Evolutionary conservation across 352 stramenopile species (phyloP).

Genomic region (Pythium periplocum): DNA sequence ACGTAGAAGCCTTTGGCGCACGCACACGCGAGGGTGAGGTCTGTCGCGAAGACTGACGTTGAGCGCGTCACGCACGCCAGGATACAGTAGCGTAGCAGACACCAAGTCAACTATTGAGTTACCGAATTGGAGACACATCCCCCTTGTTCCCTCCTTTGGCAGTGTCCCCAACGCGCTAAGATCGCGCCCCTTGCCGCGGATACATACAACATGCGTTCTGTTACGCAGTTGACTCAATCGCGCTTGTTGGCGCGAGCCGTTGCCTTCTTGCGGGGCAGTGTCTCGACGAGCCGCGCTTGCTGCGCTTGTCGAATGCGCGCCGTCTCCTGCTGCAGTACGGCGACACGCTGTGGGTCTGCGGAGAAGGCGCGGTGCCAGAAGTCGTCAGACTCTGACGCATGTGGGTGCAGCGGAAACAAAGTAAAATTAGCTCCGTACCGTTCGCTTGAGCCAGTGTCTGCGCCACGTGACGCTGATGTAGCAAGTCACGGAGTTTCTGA

Average conservation of each 20-base stretch:
- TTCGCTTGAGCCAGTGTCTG: conserved; percentile 38
- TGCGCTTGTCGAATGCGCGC: conserved; percentile 49
- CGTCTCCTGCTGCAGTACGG: conserved; percentile 48
- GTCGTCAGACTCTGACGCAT: conserved; percentile 6
- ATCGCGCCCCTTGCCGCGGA: background rate
- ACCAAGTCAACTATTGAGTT: too few species aligned
- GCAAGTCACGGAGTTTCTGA: conserved; percentile 25
- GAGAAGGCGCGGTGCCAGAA: background rate
- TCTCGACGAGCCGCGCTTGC: conserved; percentile 35
- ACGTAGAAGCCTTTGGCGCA: conserved; percentile 9
- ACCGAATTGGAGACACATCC: too few species aligned
- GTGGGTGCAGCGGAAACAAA: conserved; percentile 1
- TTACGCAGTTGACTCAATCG: background rate
- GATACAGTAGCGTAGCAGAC: too few species aligned
- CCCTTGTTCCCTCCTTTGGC: too few species aligned
- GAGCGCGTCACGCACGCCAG: too few species aligned
- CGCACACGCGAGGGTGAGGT: too few species aligned
- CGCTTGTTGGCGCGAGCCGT: conserved; percentile 5
- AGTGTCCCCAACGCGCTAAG: background rate
- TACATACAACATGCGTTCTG: conserved; percentile 2
- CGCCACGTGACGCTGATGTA: conserved; percentile 22
- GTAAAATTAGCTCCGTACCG: conserved; percentile 22
- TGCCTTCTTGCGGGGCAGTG: conserved; percentile 14
- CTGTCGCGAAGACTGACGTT: too few species aligned
- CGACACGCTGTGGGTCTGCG: conserved; percentile 49